These are phyloP conservation scores for Irpex sp. DNA, from an alignment of 1,284 basidiomycete species.

Conservation along the genomic window DNA sequence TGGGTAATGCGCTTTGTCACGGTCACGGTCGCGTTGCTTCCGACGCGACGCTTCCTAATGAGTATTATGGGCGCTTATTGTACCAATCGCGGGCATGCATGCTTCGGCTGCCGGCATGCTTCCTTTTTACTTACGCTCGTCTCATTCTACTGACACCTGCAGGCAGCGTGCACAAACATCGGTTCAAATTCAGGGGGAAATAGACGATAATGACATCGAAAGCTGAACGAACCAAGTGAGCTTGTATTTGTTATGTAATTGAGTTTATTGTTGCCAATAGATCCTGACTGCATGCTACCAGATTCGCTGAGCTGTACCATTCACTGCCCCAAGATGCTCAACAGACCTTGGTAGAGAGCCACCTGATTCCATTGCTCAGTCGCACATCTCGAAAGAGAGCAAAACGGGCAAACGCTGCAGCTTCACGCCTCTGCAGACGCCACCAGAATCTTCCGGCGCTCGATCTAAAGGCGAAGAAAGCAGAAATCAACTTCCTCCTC, in stretches of 20 bases:
- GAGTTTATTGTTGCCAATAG: background rate
- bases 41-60: background rate
- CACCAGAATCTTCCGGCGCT: slow-evolving; percentile 42
- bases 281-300: slow-evolving; percentile 2
- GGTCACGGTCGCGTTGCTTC: background rate
- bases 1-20: too few species aligned
- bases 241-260: background rate
- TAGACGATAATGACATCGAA: background rate
- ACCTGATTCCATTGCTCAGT: slow-evolving; percentile 28
- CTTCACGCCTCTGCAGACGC: slow-evolving; percentile 31
- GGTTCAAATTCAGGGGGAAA: background rate
- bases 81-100: background rate
- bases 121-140: background rate
- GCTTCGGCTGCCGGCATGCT: background rate
- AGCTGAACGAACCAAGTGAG: background rate
- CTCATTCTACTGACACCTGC: background rate
- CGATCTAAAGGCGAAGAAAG: slow-evolving; percentile 47
- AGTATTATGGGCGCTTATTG: background rate
- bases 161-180: background rate
- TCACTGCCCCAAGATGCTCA: slow-evolving; percentile 25
- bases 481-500: slow-evolving; percentile 47
- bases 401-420: slow-evolving; percentile 18
- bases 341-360: slow-evolving; percentile 23
- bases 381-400: slow-evolving; percentile 14
- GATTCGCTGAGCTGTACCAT: slow-evolving; percentile 26